Conservation (phyloP, 1,284 basidiomycete genomes). For the Boletus semigastroideus region DNA sequence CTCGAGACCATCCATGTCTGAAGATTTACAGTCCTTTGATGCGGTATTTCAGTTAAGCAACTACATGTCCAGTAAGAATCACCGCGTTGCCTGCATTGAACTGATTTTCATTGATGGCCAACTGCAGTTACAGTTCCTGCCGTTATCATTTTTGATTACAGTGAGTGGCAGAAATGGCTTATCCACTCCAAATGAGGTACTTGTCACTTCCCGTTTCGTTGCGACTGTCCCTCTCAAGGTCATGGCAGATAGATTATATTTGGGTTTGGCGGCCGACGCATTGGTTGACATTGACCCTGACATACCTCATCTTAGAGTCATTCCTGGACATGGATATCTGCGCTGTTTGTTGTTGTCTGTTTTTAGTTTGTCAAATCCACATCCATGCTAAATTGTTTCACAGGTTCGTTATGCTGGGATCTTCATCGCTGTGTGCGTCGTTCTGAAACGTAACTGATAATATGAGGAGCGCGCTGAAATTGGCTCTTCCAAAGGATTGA, state of each 20-base stretch:
- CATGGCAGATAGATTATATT: slow-evolving; percentile 1
- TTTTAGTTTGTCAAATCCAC: neutral
- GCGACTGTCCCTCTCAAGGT: neutral
- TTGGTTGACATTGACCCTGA: neutral
- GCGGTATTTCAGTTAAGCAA: neutral
- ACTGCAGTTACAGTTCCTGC: neutral
- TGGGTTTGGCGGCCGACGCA: neutral
- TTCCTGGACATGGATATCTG: slow-evolving; percentile 2
- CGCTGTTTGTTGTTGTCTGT: slow-evolving; percentile 1
- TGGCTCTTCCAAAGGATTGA: neutral
- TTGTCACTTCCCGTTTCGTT: neutral
- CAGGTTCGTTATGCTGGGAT: slow-evolving; percentile 6
- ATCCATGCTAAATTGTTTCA: neutral
- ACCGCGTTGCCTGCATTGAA: too few relatives aligned
- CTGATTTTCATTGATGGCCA: neutral
- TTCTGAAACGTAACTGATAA: neutral
- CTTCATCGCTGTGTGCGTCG: neutral
- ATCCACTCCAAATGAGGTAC: neutral
- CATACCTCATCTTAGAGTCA: neutral
- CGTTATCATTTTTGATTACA: neutral
- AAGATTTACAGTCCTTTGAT: neutral
- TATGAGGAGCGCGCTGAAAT: neutral
- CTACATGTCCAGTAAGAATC: neutral
- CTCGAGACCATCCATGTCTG: neutral
- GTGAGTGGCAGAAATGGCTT: neutral